phyloP scores from a whole-genome alignment of 164 flowering plant genomes.

The Cinnamomum micranthum region DNA sequence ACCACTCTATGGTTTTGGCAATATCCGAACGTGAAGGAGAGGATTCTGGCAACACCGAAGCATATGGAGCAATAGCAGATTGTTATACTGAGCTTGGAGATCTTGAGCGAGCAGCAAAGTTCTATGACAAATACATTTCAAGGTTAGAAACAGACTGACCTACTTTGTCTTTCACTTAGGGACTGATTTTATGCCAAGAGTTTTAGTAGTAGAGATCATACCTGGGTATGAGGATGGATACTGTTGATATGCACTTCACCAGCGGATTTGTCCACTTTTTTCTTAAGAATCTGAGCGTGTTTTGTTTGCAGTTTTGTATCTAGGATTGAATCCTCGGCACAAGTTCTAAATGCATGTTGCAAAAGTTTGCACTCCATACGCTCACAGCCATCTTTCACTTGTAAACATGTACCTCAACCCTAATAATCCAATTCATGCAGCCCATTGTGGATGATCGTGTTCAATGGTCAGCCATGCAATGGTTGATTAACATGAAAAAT shows the following conservation, averaged over 20 bases:
- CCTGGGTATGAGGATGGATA: background rate
- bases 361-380: background rate
- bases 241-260: background rate
- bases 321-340: background rate
- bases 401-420: no score
- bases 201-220: background rate
- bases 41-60: constrained; percentile 85
- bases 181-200: background rate
- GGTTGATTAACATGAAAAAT: no score
- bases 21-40: constrained; percentile 70
- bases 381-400: background rate
- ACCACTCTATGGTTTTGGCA: constrained; percentile 75
- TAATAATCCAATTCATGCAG: background rate
- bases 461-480: background rate
- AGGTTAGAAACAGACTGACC: constrained; percentile 61
- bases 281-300: no score
- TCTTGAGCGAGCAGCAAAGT: constrained; percentile 75
- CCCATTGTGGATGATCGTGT: background rate
- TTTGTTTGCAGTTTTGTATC: no score
- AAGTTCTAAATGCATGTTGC: background rate
- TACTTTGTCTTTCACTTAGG: background rate
- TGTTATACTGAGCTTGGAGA: constrained; percentile 97
- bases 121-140: constrained; percentile 77
- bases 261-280: background rate
- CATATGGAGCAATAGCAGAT: constrained; percentile 95